phyloP scores from a whole-genome alignment of 2,329 filamentous ascomycete genomes.

The Fusarium succisae region DNA sequence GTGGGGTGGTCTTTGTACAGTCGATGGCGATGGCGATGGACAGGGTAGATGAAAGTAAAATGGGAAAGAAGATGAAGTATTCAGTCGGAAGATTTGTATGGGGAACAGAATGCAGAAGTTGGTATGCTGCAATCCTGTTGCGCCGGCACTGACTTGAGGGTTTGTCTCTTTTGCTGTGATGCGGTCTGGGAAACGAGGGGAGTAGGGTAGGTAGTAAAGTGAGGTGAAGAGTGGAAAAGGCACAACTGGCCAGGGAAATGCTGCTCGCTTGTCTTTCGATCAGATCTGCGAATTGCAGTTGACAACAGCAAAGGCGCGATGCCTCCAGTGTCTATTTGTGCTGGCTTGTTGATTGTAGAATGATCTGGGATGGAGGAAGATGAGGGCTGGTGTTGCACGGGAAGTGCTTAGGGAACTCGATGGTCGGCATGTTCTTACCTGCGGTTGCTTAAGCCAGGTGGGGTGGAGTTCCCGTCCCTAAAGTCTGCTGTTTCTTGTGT shows the following conservation, averaged over 20 bases:
- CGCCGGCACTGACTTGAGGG: slow-evolving; percentile 30
- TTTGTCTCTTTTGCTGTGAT: slow-evolving; percentile 20
- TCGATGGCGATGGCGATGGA: not conserved
- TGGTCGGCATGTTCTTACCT: slow-evolving; percentile 3
- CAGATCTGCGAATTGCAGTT: slow-evolving; percentile 17
- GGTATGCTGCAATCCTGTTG: slow-evolving; percentile 31
- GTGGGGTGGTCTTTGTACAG: not conserved
- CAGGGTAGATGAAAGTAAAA: not conserved
- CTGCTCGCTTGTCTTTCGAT: slow-evolving; percentile 13
- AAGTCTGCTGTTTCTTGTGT: slow-evolving; percentile 33
- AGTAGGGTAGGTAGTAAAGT: slow-evolving; percentile 22
- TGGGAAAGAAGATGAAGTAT: not conserved
- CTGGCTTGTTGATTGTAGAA: slow-evolving; percentile 11
- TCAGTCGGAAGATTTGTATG: not conserved
- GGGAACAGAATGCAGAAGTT: slow-evolving; percentile 12
- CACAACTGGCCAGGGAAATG: slow-evolving; percentile 11
- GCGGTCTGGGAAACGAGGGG: slow-evolving; percentile 29
- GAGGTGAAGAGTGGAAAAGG: slow-evolving; percentile 1
- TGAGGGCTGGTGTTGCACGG: slow-evolving; percentile 19
- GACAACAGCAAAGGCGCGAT: slow-evolving; percentile 9
- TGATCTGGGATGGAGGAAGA: slow-evolving; percentile 14
- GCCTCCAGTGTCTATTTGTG: slow-evolving; percentile 13
- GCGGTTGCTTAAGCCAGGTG: slow-evolving; percentile 14
- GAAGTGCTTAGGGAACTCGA: slow-evolving; percentile 1
- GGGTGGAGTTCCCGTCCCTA: slow-evolving; percentile 23